Conservation (phyloP, 179 eudicot genomes). For the Amaranthus tricolor region DNA sequence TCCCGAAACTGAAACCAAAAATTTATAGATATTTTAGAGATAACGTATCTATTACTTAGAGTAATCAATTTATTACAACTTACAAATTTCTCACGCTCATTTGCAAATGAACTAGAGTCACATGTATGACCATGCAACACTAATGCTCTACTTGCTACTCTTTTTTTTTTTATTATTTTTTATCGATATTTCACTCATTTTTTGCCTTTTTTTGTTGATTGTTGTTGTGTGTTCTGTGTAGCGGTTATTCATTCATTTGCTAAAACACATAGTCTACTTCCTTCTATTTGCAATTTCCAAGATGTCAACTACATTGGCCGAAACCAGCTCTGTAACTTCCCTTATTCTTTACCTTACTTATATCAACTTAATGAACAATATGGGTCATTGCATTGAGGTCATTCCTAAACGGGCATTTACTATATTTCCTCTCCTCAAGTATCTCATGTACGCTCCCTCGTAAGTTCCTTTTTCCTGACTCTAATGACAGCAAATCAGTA, state of each 20-base stretch:
- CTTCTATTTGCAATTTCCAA: constrained; percentile 36
- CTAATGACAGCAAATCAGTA: background rate
- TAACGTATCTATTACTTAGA: no score
- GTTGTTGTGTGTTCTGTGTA: constrained; percentile 27
- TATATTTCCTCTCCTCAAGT: constrained; percentile 47
- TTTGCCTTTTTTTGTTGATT: background rate
- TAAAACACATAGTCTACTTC: constrained; percentile 38
- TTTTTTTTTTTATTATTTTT: background rate
- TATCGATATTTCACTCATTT: background rate
- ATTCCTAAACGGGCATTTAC: constrained; percentile 37
- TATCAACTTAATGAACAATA: constrained; percentile 45
- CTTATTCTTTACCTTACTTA: constrained; percentile 27
- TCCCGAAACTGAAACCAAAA: no score
- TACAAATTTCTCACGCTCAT: no score
- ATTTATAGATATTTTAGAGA: no score
- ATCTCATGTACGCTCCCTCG: constrained; percentile 50
- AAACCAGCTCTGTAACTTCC: constrained; percentile 19
- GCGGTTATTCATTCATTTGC: constrained; percentile 54
- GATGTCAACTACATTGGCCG: constrained; percentile 8
- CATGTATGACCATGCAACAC: no score
- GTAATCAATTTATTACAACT: no score
- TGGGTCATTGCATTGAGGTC: constrained; percentile 55
- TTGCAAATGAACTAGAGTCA: no score
- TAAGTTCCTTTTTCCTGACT: constrained; percentile 24
- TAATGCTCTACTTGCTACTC: background rate